Base-by-base conservation (phyloP, 129 eudicot species). In the Pulicaria dysenterica region DNA sequence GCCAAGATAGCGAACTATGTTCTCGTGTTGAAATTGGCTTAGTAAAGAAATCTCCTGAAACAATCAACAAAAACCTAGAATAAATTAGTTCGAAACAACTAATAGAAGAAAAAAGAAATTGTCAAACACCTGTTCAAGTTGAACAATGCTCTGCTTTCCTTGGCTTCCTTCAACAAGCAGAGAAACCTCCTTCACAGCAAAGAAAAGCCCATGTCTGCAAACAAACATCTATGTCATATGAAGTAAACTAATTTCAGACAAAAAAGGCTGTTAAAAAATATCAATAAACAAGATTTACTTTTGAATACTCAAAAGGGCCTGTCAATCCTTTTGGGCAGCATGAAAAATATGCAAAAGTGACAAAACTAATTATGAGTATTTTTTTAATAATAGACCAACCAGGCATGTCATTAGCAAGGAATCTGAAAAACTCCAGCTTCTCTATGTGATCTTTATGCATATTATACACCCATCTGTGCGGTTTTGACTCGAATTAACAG, bases 121-220 rank as follows among this genome's bases (percentile, higher is more conserved):
- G 12, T 14, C 46, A 53, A 62, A 43, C 72, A 88, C 96, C 88
- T 87, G 88, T 72, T 90, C 90, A 54, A 90, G 90, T 57, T 82
- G 88, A 58, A 15, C 71, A 57, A 90, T 70, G 67, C 91, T 75
- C 66, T 87, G 88, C 75, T 73, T 75, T 72, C 88, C 91, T 70
- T 83, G 82, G 72, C 80, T 79, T 34, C 88, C 91, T 73, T 85
- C 85, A n/a, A 80, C 87, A 77, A 76, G 84, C 67, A 87, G 75
- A 63, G 91, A 87, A 38, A 87, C 93, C 79, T 90, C 96, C 83
- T 90, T 90, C 44, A 90, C 96, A 49, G 96, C 93, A 74, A 90
- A 84, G 77, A 85, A 87, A 17, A 80, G 54, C 31, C 93, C 96
- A 70, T 78, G 77, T 50, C 96, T 90, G 96, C 82, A 79, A 39